Evolutionary conservation across 306 rosid genomes (phyloP), one percentile per base, ranked within the genome.

Genomic region (Lagenaria siceraria): DNA sequence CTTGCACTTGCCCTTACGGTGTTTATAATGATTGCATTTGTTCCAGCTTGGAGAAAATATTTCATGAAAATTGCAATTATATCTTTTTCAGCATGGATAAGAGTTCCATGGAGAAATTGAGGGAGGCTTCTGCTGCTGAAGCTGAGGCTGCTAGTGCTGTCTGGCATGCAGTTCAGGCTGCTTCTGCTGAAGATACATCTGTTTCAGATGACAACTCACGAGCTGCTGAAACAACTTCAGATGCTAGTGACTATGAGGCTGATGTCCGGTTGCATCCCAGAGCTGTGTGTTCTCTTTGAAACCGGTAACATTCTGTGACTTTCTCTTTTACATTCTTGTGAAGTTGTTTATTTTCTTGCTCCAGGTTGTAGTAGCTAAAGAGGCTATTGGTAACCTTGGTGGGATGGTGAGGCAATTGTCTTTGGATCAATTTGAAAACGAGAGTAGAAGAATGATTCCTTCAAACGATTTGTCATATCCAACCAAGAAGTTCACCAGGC

Each of bases 91-190:
- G 93, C 79, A 84, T 92, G 92, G 99, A 90, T 81, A 88, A 86
- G 84, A 88, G 82, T 65, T 95, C 99, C 36, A 76, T 92, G 90
- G 99, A 95, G 89, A 95, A 96, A 85, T 88, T 96, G 78, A 89
- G 99, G 86, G 91, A 90, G 83, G 99, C 99, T 83, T 96, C 99
- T 74, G 98, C 99, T 82, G 99, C 98, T 43, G 99, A 96, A 90
- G 99, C 99, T 61, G 97, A 90, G 92, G 99, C 88, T 58, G 99
- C 98, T 9, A 84, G 76, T 85, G 98, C 99, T 81, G 98, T 92
- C 75, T 96, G 99, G 99, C 98, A 92, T 78, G 90, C 96, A 46
- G 88, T 86, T 81, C 97, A 91, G 80, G 64, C 85, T 51, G 78
- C 87, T 74, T 82, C 92, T 73, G 80, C 88, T 74, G 98, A 90